Base-by-base conservation (phyloP, 176 grass and related monocot species). In the Carex cristatella region DNA sequence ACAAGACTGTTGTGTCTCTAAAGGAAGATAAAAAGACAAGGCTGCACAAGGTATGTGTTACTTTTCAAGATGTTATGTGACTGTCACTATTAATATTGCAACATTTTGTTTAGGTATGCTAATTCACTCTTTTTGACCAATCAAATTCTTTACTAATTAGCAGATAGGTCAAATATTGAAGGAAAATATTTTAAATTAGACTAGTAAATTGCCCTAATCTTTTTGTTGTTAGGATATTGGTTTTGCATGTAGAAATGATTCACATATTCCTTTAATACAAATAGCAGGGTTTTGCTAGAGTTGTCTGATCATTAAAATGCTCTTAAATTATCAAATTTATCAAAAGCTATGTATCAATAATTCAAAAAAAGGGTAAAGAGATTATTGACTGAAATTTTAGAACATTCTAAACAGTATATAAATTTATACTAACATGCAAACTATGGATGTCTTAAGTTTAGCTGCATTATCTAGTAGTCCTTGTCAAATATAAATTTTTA, bases 1-100 rank as follows among this genome's bases (percentile, higher is more conserved):
- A 94, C 63, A 88, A 88, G 33, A 92, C 90, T 2, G 93, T 99
- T 62, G 90, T 85, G 18, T 90, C 88, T 87, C 97, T 96, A 84
- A 88, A 96, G 70, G 91, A 99, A 65, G 93, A 99, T 84, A 99
- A 99, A 84, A 95, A 87, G 64, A 87, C 88, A 61, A 92, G 91
- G 70, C 82, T 99, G 57, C 94, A 90, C 77, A 99, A 96, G 88
- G 97, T 99, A 88, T 89, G 82, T 5, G 3, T 66, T n/a, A 16
- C 55, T 79, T 18, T 53, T 10, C 7, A 65, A 37, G 30, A 16
- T 57, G 28, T 69, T 69, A 7, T 37, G 64, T 10, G 0, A 7
- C 14, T 5, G n/a, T 76, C 23, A 5, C 46, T 13, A 31, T 51
- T 54, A 51, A 6, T 30, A 76, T 73, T 73, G 10, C 70, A 28